Conservation (phyloP, 2,329 filamentous ascomycete species). For the Fusarium musae region DNA sequence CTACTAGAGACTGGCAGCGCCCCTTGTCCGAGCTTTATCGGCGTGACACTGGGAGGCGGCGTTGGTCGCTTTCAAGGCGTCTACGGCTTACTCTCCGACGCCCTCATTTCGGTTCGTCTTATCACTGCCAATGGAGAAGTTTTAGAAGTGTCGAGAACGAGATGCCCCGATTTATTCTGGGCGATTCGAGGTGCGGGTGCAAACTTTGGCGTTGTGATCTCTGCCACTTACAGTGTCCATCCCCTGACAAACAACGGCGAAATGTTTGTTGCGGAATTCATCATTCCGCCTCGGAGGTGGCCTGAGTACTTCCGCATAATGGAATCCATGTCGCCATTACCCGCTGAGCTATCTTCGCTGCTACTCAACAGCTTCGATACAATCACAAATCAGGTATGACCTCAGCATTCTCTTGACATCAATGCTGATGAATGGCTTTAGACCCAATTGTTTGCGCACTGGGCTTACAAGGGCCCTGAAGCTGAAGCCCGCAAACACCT, state of each 20-base stretch:
- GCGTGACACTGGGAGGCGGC: background rate
- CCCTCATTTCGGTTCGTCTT: background rate
- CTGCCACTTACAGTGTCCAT: background rate
- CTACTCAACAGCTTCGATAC: background rate
- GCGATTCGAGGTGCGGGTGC: background rate
- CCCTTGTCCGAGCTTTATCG: background rate
- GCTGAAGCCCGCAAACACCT: fast-evolving
- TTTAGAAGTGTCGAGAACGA: fast-evolving
- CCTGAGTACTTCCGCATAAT: background rate
- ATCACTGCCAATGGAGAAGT: background rate
- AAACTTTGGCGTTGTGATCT: background rate
- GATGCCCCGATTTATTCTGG: background rate
- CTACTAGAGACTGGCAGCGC: background rate
- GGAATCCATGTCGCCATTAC: background rate
- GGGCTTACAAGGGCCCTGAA: background rate
- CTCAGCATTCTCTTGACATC: fast-evolving
- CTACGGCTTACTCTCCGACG: background rate
- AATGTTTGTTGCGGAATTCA: background rate
- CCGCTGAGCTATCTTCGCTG: background rate
- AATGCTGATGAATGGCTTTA: fast-evolving
- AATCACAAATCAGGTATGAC: background rate
- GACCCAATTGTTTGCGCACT: background rate
- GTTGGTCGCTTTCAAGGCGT: background rate
- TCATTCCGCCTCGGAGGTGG: background rate
- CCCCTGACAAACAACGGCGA: background rate